These are phyloP conservation scores for Iris macrosiphon DNA, from an alignment of 106 monocot species.

Conservation along the genomic window DNA sequence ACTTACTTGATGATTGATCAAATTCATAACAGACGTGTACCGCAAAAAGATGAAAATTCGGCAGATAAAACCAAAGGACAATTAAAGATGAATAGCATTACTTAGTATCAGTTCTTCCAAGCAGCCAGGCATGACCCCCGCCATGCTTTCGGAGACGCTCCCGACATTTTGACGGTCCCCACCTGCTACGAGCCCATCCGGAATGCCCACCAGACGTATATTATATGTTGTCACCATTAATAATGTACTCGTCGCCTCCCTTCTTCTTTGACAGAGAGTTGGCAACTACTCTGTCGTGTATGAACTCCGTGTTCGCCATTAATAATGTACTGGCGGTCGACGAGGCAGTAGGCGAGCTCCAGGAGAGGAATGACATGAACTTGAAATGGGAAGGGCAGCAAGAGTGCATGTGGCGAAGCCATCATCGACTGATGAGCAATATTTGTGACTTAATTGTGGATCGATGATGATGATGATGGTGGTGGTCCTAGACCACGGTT, in stretches of 20 bases:
- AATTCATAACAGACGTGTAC: no score
- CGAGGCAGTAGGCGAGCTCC: slow-evolving; percentile 22
- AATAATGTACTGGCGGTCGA: slow-evolving; percentile 20
- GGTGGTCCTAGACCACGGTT: no score
- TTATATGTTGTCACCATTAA: no score
- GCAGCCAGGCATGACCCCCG: background rate
- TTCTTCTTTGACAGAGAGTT: background rate
- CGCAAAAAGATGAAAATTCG: no score
- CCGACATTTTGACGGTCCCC: slow-evolving; percentile 15
- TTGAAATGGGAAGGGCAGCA: slow-evolving; percentile 27
- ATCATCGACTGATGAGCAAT: no score
- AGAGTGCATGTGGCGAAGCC: slow-evolving; percentile 26
- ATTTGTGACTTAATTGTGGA: no score
- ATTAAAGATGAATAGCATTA: no score
- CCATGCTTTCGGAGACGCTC: background rate
- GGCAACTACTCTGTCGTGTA: slow-evolving; percentile 9
- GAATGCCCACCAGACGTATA: slow-evolving; percentile 12
- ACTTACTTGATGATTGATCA: no score
- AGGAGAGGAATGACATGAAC: slow-evolving; percentile 34
- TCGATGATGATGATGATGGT: no score
- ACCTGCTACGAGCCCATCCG: slow-evolving; percentile 16
- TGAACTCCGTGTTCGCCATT: slow-evolving; percentile 36
- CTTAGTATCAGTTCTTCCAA: slow-evolving; percentile 31
- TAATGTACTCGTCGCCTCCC: no score
- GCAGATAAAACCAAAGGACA: no score